A percentile compares a stretch with the other conserved stretches of the same genome.
phyloP scores from a whole-genome alignment of 2,329 filamentous ascomycete species.

The Lasiodiplodia sp. region DNA sequence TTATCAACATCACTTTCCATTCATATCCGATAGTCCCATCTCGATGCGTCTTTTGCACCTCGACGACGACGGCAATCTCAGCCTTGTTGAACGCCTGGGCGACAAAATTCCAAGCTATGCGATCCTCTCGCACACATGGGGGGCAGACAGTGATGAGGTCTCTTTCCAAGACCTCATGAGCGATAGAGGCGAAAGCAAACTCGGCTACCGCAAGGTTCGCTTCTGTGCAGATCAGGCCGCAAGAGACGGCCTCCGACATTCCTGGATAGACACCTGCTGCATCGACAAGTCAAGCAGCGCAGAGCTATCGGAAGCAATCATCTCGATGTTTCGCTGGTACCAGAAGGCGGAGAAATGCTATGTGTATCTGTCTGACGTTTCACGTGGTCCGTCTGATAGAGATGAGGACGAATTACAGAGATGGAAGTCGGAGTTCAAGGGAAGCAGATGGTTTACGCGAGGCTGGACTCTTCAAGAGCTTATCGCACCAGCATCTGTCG shows the following conservation, averaged over 20 bases:
- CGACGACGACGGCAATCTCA: background rate
- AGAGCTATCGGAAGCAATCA: conserved; percentile 33
- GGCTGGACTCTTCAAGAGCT: conserved; percentile 32
- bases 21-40: no score
- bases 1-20: no score
- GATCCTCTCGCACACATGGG: conserved; percentile 31
- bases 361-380: conserved; percentile 33
- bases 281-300: conserved; percentile 33
- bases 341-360: conserved; percentile 30
- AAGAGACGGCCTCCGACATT: background rate
- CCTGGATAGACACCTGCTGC: conserved; percentile 38
- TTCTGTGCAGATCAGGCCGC: background rate
- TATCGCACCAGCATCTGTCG: conserved; percentile 20
- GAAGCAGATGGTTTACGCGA: conserved; percentile 28
- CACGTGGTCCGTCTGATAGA: background rate
- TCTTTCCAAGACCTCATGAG: background rate
- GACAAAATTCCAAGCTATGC: conserved; percentile 10
- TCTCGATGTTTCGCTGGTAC: conserved; percentile 37
- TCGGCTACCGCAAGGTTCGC: conserved; percentile 4
- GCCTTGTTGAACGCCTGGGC: background rate
- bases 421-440: background rate
- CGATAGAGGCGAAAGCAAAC: background rate
- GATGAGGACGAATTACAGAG: background rate
- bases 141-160: conserved; percentile 13
- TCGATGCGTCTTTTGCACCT: background rate